Percentiles rank a stretch among this genome's conserved stretches.
Evolutionary conservation across 2,329 filamentous ascomycete species (phyloP).

Genomic region (Lasiodiplodia sp.): DNA sequence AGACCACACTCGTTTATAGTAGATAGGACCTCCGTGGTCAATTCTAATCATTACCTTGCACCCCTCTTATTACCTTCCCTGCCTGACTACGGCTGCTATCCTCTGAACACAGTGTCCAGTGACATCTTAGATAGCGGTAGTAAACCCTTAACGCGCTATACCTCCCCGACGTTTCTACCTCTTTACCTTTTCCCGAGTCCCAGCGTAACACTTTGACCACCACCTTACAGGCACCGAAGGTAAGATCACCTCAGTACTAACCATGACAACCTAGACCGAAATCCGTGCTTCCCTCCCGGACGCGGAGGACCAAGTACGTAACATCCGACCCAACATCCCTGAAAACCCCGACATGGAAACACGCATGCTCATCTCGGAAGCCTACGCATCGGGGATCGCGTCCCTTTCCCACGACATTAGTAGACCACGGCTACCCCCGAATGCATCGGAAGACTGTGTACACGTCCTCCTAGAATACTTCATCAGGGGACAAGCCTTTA

Average conservation of each 20-base stretch:
- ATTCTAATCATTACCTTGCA: not conserved
- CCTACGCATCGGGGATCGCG: not conserved
- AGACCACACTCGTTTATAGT: not conserved
- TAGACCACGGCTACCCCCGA: not conserved
- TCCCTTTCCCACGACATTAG: not conserved
- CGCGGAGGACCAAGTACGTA: not conserved
- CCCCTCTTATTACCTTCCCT: too few species aligned
- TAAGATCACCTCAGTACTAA: not conserved
- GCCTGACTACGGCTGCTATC: too few species aligned
- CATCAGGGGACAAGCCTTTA: too few species aligned
- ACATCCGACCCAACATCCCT: not conserved
- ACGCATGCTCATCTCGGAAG: not conserved
- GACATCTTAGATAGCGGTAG: too few species aligned
- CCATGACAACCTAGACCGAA: not conserved
- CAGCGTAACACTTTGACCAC: slow-evolving; percentile 5
- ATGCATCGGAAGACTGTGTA: not conserved
- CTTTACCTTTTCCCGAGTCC: not conserved
- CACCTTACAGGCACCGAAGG: slow-evolving; percentile 1
- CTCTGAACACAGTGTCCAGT: not conserved
- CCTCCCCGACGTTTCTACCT: not conserved
- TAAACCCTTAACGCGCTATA: too few species aligned
- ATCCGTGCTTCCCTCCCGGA: not conserved
- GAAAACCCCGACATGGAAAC: not conserved
- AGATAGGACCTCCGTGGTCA: not conserved
- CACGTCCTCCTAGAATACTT: too few species aligned